Conservation (phyloP, 73 alveolate species). For the Vitrella brassicaformis region DNA sequence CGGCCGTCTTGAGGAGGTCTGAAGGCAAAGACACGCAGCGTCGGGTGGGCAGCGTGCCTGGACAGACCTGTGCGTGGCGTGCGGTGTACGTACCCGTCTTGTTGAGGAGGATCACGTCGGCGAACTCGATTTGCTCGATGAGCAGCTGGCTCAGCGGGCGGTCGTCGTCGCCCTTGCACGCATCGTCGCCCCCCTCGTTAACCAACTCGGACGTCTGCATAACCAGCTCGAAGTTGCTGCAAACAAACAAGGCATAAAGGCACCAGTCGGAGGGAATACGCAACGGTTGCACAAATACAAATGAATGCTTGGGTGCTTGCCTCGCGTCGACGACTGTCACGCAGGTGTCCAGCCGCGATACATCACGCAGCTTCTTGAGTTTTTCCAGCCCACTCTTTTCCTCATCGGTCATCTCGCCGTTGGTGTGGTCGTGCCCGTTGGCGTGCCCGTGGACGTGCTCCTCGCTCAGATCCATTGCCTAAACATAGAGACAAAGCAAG, state of each 20-base stretch:
- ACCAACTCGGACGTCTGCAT: slow-evolving; percentile 14
- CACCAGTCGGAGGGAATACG: slow-evolving; percentile 25
- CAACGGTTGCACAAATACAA: slow-evolving; percentile 23
- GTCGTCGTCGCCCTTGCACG: slow-evolving; percentile 34
- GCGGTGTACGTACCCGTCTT: slow-evolving; percentile 41
- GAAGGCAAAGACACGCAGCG: too few relatives aligned
- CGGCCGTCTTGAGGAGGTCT: too few relatives aligned
- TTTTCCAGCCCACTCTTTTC: too few relatives aligned
- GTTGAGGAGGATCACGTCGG: slow-evolving; percentile 49
- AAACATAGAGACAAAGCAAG: too few relatives aligned
- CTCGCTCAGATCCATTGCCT: too few relatives aligned
- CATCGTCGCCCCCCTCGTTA: slow-evolving; percentile 14
- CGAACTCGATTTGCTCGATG: slow-evolving; percentile 48
- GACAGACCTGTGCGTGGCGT: slow-evolving; percentile 1
- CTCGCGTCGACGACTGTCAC: slow-evolving; percentile 31
- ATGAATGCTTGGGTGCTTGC: neutral
- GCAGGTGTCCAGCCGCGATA: slow-evolving; percentile 17
- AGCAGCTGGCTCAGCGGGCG: slow-evolving; percentile 34
- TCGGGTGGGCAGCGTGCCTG: too few relatives aligned
- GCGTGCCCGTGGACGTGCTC: too few relatives aligned
- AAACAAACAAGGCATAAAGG: too few relatives aligned
- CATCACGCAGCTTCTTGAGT: slow-evolving; percentile 1
- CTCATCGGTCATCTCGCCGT: too few relatives aligned
- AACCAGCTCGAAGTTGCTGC: slow-evolving; percentile 16
- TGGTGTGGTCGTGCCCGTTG: too few relatives aligned